Evolutionary conservation across 176 grass and related monocot species (phyloP), one percentile per base, ranked within the genome.

Genomic region (Bothriochloa decipiens): DNA sequence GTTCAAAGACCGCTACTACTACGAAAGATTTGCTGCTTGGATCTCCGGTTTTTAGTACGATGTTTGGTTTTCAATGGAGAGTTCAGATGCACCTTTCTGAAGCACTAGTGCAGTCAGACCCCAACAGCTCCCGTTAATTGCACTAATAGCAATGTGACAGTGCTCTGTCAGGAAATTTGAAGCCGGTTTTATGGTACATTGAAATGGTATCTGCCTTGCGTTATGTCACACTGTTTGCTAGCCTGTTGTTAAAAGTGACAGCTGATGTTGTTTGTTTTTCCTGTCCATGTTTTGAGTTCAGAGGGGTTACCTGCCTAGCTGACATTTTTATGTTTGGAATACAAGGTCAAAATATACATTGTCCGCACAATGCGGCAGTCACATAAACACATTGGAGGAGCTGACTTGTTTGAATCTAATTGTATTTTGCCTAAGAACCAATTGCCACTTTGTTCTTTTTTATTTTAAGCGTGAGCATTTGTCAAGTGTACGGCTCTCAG

Each of bases 401-500:
- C 20, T 58, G 53, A 15, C 1, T 39, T 65, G 41, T 66, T 47
- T 11, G 15, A 41, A 53, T 65, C 8, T 52, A 53, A 15, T 57
- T 75, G 37, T 75, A 23, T 4, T 41, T 50, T 55, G 4, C 20
- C 29, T 53, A 43, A 50, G 9, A 68, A 58, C 66, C 27, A 33
- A 6, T 13, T 53, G 4, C 25, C 52, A 79, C 28, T 77, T 55
- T 77, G n/a, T 55, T 57, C 10, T 10, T 11, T 55, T 26, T 40
- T 58, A n/a, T 23, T 52, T 53, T 32, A 17, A 68, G n/a, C 25
- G 3, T 22, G 20, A 11, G 50, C 37, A 62, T 77, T 10, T 26
- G 61, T 60, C 64, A 77, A 70, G 65, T 70, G 65, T 75, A 63
- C 49, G 72, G 22, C 26, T 57, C 57, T 79, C 9, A 39, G 46